These are phyloP conservation scores for Ceratobasidium sp. DNA, from an alignment of 1,284 basidiomycete species.

Conservation along the genomic window DNA sequence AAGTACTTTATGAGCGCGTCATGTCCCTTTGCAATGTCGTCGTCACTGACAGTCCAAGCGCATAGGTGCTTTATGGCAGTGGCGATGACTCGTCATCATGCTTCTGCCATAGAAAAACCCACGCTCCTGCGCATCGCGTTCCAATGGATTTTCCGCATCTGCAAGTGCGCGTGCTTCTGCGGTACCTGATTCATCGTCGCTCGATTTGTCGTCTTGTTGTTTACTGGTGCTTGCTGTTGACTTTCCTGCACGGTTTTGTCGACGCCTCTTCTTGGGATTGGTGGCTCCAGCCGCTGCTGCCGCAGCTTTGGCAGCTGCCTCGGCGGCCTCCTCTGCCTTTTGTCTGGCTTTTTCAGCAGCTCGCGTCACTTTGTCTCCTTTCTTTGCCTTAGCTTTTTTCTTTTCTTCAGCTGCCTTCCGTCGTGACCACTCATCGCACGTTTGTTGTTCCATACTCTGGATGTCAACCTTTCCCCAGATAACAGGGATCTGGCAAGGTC, in stretches of 20 bases:
- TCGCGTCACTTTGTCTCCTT: slow-evolving; percentile 10
- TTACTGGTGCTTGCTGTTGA: too few species aligned
- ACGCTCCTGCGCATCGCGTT: background rate
- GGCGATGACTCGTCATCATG: background rate
- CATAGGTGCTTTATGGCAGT: background rate
- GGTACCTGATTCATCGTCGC: background rate
- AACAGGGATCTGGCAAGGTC: slow-evolving; percentile 1
- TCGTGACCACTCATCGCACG: background rate
- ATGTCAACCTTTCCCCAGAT: slow-evolving; percentile 16
- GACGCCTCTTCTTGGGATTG: background rate
- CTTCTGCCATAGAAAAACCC: slow-evolving; percentile 4
- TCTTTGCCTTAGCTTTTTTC: background rate
- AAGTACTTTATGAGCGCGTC: too few species aligned
- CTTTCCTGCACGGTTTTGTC: too few species aligned
- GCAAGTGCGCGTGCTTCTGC: background rate
- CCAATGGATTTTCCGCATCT: background rate
- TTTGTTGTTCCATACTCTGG: background rate
- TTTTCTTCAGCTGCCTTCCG: background rate
- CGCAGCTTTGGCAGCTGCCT: too few species aligned
- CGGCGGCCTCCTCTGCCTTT: background rate
- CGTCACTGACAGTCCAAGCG: background rate
- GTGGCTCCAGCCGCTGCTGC: too few species aligned
- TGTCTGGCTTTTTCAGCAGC: background rate
- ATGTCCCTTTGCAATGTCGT: background rate
- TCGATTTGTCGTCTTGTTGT: background rate